phyloP scores from a whole-genome alignment of 176 grass and related monocot genomes.

The Raddia guianensis region DNA sequence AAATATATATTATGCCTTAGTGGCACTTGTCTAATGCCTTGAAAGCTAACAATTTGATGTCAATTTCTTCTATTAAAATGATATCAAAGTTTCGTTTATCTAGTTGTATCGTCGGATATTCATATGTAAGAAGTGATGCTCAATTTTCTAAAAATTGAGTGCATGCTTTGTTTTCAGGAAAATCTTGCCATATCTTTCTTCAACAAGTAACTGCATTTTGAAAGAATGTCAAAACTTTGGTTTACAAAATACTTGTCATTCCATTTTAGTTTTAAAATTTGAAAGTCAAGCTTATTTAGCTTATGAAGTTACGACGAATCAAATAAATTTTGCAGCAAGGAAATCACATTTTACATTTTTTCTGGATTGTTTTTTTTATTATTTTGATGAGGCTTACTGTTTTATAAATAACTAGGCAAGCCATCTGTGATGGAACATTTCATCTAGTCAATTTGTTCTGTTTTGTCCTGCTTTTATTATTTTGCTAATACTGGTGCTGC shows the following conservation, averaged over 20 bases:
- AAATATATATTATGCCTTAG: not conserved
- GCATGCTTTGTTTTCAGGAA: not conserved
- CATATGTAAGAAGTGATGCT: constrained; percentile 6
- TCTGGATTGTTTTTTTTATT: not conserved
- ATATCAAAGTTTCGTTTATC: constrained; percentile 20
- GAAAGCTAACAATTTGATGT: not conserved
- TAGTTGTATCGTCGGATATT: constrained; percentile 24
- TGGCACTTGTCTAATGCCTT: constrained; percentile 8
- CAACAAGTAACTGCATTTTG: not conserved
- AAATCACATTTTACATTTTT: not conserved
- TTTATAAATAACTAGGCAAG: not conserved
- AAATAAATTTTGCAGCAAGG: not conserved
- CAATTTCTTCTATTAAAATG: constrained; percentile 27
- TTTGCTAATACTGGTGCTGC: constrained; percentile 36
- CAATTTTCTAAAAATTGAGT: constrained; percentile 8
- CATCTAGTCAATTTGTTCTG: not conserved
- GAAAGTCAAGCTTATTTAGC: not conserved
- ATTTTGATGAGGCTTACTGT: not conserved
- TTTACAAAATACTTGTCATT: constrained; percentile 7
- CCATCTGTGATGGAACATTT: not conserved
- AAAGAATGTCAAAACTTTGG: not conserved
- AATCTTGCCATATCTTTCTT: constrained; percentile 6
- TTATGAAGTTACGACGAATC: constrained; percentile 3
- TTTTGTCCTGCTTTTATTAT: constrained; percentile 18
- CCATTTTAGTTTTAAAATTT: not conserved